Percentiles rank a stretch among this genome's conserved stretches.
Evolutionary conservation across 2,329 filamentous ascomycete species (phyloP).

Genomic region (Colletotrichum falcatum): DNA sequence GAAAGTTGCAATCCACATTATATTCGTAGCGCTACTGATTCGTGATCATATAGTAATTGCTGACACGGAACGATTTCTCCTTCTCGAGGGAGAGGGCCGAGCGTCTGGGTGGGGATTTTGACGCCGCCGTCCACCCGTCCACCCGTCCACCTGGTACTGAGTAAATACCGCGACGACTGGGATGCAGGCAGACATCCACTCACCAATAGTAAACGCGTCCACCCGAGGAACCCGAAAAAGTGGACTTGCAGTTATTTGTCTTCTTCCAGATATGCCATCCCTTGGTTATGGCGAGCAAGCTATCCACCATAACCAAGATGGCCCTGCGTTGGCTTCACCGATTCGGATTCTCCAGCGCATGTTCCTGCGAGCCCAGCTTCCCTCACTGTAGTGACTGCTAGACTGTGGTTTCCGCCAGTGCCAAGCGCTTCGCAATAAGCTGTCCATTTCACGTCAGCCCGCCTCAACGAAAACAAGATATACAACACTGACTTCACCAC

Average conservation of each 20-base stretch:
- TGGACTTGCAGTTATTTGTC: not conserved
- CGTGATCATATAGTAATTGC: not conserved
- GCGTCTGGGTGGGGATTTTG: not conserved
- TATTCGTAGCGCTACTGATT: not conserved
- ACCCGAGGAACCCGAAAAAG: not conserved
- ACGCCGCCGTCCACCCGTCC: not conserved
- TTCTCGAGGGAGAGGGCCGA: not conserved
- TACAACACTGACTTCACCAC: conserved; percentile 52
- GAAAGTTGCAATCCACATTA: not conserved
- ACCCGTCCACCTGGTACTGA: not conserved
- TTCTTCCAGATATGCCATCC: not conserved
- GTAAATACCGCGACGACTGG: not conserved
- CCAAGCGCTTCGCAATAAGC: conserved; percentile 35
- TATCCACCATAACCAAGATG: not conserved
- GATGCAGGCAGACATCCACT: not conserved
- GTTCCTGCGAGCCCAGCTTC: not conserved
- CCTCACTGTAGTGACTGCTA: too few species aligned
- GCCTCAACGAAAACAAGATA: not conserved
- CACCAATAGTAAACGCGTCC: not conserved
- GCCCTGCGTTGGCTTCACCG: not conserved
- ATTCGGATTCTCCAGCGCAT: not conserved
- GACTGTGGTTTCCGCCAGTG: conserved; percentile 8
- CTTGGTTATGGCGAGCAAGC: not conserved
- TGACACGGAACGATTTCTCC: not conserved
- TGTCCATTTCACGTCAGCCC: conserved; percentile 23